These are phyloP conservation scores for Epichloe elymi DNA, from an alignment of 2,329 filamentous ascomycete species.

Conservation along the genomic window DNA sequence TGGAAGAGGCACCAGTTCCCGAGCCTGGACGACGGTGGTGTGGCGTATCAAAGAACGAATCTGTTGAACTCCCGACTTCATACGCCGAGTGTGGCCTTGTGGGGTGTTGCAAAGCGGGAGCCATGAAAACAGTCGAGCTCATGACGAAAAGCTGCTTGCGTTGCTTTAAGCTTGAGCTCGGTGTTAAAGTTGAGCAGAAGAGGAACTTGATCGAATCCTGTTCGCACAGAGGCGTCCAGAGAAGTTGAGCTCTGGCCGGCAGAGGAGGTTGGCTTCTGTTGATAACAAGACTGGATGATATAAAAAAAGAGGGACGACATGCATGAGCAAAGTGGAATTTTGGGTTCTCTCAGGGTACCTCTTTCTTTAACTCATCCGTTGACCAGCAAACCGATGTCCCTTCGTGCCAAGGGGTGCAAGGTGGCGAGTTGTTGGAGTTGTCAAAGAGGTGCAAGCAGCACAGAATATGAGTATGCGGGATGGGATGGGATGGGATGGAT, in stretches of 20 bases:
- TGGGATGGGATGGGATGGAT: not conserved
- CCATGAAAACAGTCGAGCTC: conserved; percentile 5
- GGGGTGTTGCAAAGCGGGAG: conserved; percentile 1
- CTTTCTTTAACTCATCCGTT: not conserved
- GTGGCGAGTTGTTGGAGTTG: not conserved
- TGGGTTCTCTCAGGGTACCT: too few relatives aligned
- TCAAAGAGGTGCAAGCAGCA: not conserved
- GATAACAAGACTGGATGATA: not conserved
- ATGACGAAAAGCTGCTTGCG: not conserved
- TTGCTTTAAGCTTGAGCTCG: too few relatives aligned
- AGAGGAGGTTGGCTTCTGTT: conserved; percentile 1
- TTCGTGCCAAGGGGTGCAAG: not conserved
- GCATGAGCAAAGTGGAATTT: not conserved
- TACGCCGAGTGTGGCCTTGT: conserved; percentile 4
- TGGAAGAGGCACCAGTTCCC: not conserved
- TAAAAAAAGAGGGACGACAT: not conserved
- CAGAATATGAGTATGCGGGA: not conserved
- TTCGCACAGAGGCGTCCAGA: not conserved
- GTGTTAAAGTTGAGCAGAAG: not conserved
- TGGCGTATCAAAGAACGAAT: not conserved
- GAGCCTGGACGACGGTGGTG: not conserved
- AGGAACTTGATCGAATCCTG: not conserved
- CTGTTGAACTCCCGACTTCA: not conserved
- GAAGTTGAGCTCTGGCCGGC: conserved; percentile 5
- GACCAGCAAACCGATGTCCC: not conserved